Percentiles rank a stretch among this genome's conserved stretches.
Conservation (phyloP, 805 yeast genomes). For the Starmerella gropengiesseri region DNA sequence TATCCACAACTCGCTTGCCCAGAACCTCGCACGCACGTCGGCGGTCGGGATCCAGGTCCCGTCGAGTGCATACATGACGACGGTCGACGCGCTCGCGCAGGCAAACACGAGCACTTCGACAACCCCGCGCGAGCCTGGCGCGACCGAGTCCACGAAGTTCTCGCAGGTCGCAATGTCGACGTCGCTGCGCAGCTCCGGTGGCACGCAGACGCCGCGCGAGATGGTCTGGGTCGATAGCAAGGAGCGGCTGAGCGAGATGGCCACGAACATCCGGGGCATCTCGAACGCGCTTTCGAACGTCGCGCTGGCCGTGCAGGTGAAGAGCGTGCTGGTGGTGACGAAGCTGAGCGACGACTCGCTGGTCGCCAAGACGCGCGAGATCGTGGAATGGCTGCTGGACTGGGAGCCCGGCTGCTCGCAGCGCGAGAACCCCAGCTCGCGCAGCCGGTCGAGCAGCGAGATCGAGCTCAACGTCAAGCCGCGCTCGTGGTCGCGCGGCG, state of each 20-base stretch:
- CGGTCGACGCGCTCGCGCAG: background rate
- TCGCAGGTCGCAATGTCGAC: background rate
- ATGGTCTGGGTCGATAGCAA: conserved; percentile 25
- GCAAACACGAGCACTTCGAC: background rate
- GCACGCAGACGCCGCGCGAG: conserved; percentile 23
- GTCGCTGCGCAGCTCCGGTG: conserved; percentile 6
- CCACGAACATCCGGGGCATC: conserved; percentile 26
- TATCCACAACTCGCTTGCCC: conserved; percentile 21
- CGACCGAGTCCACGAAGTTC: background rate
- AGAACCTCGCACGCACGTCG: conserved; percentile 11
- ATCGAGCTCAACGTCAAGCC: conserved; percentile 10
- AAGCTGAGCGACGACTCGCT: conserved; percentile 24
- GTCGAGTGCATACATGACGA: background rate
- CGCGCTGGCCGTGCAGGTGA: conserved; percentile 23
- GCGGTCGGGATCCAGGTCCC: background rate
- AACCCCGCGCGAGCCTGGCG: background rate
- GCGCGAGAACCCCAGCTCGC: background rate
- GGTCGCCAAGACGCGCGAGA: conserved; percentile 17
- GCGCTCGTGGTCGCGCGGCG: conserved; percentile 19
- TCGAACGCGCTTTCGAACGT: conserved; percentile 24
- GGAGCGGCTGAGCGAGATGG: conserved; percentile 26
- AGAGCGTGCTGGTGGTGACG: conserved; percentile 22
- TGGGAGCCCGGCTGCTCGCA: conserved; percentile 16
- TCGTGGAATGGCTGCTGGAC: conserved; percentile 25
- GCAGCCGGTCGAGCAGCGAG: background rate